phyloP scores from a whole-genome alignment of 2,329 filamentous ascomycete genomes.

The Cladosporium halotolerans region DNA sequence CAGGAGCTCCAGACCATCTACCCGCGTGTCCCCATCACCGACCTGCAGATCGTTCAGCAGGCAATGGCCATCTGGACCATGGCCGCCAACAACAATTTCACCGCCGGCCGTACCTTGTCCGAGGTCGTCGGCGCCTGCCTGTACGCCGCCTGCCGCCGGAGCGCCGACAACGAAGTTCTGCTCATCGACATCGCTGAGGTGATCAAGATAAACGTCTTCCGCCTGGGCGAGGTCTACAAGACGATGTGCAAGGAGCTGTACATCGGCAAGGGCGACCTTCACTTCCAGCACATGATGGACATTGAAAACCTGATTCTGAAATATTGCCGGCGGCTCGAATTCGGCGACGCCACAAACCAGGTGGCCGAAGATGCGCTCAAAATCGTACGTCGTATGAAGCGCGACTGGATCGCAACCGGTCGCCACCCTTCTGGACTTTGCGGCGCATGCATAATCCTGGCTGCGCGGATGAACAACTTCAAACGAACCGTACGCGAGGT shows the following conservation, averaged over 20 bases:
- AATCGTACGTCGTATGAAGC: conserved; percentile 85
- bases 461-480: conserved; percentile 97
- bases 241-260: conserved; percentile 63
- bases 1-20: conserved; percentile 35
- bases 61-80: conserved; percentile 40
- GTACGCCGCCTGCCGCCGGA: conserved; percentile 78
- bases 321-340: conserved; percentile 88
- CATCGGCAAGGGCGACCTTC: conserved; percentile 48
- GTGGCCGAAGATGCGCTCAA: conserved; percentile 84
- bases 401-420: conserved; percentile 96
- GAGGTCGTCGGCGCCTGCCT: conserved; percentile 86
- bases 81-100: conserved; percentile 57
- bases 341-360: conserved; percentile 70
- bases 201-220: conserved; percentile 80
- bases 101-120: conserved; percentile 76
- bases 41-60: conserved; percentile 22
- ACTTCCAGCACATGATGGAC: conserved; percentile 57
- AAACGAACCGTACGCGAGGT: conserved; percentile 87
- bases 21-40: conserved; percentile 33
- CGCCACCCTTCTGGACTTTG: conserved; percentile 89
- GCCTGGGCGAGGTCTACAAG: conserved; percentile 85
- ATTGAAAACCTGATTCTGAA: conserved; percentile 87
- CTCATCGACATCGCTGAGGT: conserved; percentile 93
- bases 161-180: conserved; percentile 77
- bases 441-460: conserved; percentile 88